Evolutionary conservation across 257 asterid genomes (phyloP).

Genomic region (Ocimum tenuiflorum): DNA sequence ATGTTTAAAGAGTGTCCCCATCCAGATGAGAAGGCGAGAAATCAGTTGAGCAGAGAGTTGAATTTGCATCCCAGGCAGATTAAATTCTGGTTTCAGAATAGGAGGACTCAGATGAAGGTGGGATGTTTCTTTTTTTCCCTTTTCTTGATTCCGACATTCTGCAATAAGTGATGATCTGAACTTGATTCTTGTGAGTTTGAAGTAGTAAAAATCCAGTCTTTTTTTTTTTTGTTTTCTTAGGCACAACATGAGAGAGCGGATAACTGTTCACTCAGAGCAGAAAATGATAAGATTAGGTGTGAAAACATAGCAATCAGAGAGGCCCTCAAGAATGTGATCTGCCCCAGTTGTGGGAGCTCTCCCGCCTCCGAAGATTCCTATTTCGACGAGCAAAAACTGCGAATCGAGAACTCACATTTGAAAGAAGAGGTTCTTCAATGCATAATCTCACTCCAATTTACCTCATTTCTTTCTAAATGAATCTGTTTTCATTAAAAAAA

Average conservation of each 20-base stretch:
- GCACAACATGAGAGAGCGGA: constrained; percentile 83
- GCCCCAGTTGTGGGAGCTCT: constrained; percentile 89
- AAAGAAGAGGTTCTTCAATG: constrained; percentile 60
- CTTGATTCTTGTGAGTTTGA: not conserved
- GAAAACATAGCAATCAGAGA: constrained; percentile 81
- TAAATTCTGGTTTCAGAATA: constrained; percentile 95
- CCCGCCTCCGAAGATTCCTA: constrained; percentile 64
- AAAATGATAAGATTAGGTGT: constrained; percentile 73
- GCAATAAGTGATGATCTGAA: not conserved
- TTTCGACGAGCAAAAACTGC: constrained; percentile 67
- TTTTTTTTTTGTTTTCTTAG: not conserved
- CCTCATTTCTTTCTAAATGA: not conserved
- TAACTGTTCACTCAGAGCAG: constrained; percentile 53
- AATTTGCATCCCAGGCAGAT: constrained; percentile 81
- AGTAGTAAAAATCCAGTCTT: not conserved
- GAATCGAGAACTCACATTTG: constrained; percentile 65
- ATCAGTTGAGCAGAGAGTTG: constrained; percentile 79
- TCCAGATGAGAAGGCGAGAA: constrained; percentile 89
- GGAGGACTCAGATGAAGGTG: constrained; percentile 96
- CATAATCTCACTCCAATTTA: not conserved
- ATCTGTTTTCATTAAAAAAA: not conserved
- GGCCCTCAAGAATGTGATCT: constrained; percentile 73
- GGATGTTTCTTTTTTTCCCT: too few species aligned
- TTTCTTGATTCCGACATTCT: not conserved
- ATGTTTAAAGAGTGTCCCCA: constrained; percentile 85